Percentiles rank a stretch among this genome's conserved stretches.
phyloP scores from a whole-genome alignment of 2,329 filamentous ascomycete genomes.

The Botrytis medusae region DNA sequence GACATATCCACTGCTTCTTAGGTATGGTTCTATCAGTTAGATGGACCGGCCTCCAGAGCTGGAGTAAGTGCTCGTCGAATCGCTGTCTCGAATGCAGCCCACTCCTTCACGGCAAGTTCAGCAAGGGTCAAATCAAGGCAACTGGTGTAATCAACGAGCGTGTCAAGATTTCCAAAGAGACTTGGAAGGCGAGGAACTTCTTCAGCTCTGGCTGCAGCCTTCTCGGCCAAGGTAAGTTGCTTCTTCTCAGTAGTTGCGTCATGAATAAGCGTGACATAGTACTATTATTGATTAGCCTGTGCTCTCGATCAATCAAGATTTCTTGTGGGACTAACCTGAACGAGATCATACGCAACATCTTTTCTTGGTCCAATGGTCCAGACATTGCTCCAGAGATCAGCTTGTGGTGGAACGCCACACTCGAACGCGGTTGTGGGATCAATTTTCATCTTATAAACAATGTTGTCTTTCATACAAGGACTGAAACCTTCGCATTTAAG shows the following conservation, averaged over 20 bases:
- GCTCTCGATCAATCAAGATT: background rate
- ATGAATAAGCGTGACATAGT: slow-evolving; percentile 56
- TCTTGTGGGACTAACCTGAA: slow-evolving; percentile 50
- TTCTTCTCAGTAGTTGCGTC: slow-evolving; percentile 50
- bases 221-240: slow-evolving; percentile 45
- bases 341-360: slow-evolving; percentile 50
- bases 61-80: slow-evolving; percentile 41
- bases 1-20: background rate
- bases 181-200: slow-evolving; percentile 20
- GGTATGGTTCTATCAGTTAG: background rate
- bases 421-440: slow-evolving; percentile 39
- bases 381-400: slow-evolving; percentile 52
- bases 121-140: slow-evolving; percentile 49
- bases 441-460: slow-evolving; percentile 48
- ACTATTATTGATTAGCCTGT: slow-evolving; percentile 44
- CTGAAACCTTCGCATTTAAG: slow-evolving; percentile 62
- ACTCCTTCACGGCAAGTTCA: slow-evolving; percentile 49
- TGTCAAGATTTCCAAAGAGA: slow-evolving; percentile 47
- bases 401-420: slow-evolving; percentile 50
- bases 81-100: slow-evolving; percentile 50
- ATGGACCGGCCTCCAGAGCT: slow-evolving; percentile 20
- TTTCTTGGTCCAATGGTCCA: slow-evolving; percentile 54
- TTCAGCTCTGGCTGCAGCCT: slow-evolving; percentile 35
- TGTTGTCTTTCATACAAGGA: slow-evolving; percentile 59
- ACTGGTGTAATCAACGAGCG: slow-evolving; percentile 45